phyloP scores from a whole-genome alignment of 768 basidiomycete genomes.

The Macrolepiota fuliginosa region DNA sequence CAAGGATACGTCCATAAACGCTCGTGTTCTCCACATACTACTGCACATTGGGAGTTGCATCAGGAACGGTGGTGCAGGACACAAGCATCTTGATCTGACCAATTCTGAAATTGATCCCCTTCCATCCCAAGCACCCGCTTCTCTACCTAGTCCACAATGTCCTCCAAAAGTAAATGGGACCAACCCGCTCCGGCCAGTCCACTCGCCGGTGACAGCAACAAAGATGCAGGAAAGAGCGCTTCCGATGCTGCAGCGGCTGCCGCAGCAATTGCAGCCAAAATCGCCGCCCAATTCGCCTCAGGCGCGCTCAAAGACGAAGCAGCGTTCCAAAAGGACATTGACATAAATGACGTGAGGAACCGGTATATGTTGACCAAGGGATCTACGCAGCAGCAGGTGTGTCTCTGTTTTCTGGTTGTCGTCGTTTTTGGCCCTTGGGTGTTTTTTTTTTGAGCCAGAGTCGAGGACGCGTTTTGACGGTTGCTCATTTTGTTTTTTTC shows the following conservation, averaged over 20 bases:
- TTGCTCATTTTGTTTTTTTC: neutral
- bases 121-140: constrained; percentile 20
- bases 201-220: constrained; percentile 16
- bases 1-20: too few species aligned
- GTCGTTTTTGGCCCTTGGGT: too few species aligned
- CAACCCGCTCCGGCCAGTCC: constrained; percentile 51
- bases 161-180: constrained; percentile 59
- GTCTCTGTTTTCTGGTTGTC: constrained; percentile 59
- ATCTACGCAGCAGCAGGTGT: constrained; percentile 79
- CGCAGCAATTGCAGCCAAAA: constrained; percentile 85
- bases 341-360: constrained; percentile 91
- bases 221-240: constrained; percentile 39
- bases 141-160: neutral
- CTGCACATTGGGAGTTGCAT: neutral
- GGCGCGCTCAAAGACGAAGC: constrained; percentile 56
- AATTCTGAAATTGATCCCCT: neutral
- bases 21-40: neutral
- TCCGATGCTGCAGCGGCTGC: constrained; percentile 57
- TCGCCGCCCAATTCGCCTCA: constrained; percentile 73
- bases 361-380: constrained; percentile 89
- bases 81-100: neutral
- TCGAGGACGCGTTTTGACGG: neutral
- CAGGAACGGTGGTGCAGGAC: neutral
- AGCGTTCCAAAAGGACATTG: constrained; percentile 81
- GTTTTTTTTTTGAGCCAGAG: neutral